Conservation (phyloP, 1,284 basidiomycete genomes). For the Tetrapyrgos nigripes region DNA sequence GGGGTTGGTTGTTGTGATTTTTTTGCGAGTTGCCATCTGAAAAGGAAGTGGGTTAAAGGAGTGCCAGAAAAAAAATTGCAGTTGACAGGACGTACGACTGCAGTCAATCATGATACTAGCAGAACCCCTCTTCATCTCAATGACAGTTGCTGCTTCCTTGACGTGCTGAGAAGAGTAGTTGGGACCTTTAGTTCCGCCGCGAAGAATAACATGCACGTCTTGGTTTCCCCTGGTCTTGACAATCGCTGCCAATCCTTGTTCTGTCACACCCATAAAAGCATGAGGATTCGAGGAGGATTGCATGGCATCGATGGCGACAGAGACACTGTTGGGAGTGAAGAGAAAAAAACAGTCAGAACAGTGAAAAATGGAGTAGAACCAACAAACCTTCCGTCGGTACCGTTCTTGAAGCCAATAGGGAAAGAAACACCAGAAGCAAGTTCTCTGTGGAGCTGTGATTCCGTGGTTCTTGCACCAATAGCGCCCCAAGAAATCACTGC, state of each 20-base stretch:
- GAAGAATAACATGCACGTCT: slow-evolving; percentile 93
- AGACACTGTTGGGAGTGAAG: slow-evolving; percentile 49
- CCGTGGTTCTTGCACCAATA: slow-evolving; percentile 96
- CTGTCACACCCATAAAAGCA: slow-evolving; percentile 98
- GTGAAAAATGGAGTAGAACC: slow-evolving; percentile 19
- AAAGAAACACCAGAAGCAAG: slow-evolving; percentile 90
- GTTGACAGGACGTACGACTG: slow-evolving; percentile 59
- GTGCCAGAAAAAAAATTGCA: slow-evolving; percentile 7
- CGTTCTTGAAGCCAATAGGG: slow-evolving; percentile 99
- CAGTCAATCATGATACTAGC: slow-evolving; percentile 89
- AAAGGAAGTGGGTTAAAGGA: slow-evolving; percentile 8
- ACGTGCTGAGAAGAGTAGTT: slow-evolving; percentile 86
- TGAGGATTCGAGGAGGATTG: slow-evolving; percentile 91
- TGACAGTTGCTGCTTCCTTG: slow-evolving; percentile 69
- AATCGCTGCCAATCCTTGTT: slow-evolving; percentile 93
- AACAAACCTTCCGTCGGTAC: slow-evolving; percentile 90
- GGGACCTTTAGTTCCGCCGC: slow-evolving; percentile 88
- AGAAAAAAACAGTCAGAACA: neutral
- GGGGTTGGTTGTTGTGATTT: slow-evolving; percentile 90
- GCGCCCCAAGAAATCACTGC: slow-evolving; percentile 94
- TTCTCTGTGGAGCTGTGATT: slow-evolving; percentile 93
- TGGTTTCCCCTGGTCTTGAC: slow-evolving; percentile 94
- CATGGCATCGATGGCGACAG: slow-evolving; percentile 96
- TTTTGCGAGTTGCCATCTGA: slow-evolving; percentile 91
- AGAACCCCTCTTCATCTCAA: slow-evolving; percentile 76